A percentile compares a stretch with the other conserved stretches of the same genome.
These are phyloP conservation scores for Sanghuangporus sanghuang DNA, from an alignment of 1,284 basidiomycete species.

Conservation along the genomic window DNA sequence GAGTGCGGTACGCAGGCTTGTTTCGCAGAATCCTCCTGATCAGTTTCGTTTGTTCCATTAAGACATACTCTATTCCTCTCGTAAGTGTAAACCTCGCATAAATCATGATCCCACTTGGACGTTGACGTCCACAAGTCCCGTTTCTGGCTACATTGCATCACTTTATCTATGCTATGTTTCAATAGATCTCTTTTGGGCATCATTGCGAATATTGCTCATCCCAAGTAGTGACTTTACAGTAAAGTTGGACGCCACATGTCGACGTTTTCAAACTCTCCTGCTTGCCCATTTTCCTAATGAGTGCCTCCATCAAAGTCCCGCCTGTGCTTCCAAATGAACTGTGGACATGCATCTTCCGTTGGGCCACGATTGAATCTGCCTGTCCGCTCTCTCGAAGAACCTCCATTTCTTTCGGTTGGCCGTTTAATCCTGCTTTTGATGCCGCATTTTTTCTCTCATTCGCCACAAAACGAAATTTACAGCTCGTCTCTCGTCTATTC, in stretches of 20 bases:
- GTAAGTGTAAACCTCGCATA: background rate
- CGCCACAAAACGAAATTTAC: background rate
- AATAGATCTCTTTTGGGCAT: background rate
- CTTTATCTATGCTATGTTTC: background rate
- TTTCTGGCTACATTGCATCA: background rate
- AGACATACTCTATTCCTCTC: background rate
- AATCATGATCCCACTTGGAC: background rate
- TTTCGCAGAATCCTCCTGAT: background rate
- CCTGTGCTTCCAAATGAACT: constrained; percentile 1
- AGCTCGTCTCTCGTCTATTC: constrained; percentile 5
- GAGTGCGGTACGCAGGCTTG: background rate
- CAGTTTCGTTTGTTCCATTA: background rate
- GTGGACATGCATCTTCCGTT: background rate
- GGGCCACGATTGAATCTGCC: background rate
- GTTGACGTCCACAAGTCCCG: background rate
- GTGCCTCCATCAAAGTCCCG: background rate
- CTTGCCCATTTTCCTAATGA: background rate
- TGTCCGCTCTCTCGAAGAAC: background rate
- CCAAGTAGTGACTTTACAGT: background rate
- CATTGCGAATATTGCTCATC: background rate
- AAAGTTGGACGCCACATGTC: background rate
- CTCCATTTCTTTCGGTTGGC: constrained; percentile 3
- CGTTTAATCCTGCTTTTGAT: background rate
- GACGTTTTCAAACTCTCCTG: background rate
- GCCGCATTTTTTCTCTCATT: background rate